Base-by-base conservation (phyloP, 306 rosid species). In the Trichosanthes cucumerina region DNA sequence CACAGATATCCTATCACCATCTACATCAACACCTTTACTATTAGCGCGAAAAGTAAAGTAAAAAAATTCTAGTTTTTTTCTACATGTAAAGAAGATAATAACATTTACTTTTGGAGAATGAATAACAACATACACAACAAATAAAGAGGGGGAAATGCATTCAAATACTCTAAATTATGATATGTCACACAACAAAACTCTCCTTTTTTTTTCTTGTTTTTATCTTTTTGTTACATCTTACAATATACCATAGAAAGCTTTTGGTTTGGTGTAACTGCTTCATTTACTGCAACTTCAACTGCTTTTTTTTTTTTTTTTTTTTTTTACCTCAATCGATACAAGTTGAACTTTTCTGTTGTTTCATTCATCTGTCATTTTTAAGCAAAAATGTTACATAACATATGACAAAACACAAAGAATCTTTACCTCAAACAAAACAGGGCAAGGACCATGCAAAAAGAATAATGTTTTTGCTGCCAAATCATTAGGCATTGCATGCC, bases 271-370 rank as follows among this genome's bases (percentile, higher is more conserved):
- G 39, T 1, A 39, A 66, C 74, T 4, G 23, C 74, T n/a, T 9
- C 74, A 66, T 9, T 66, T 66, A 66, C 73, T 62, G 47, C 72
- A 65, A 65, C 21, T 65, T 65, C 23, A 65, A n/a, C 73, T 38
- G 73, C 72, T 14, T 18, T 65, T 4, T 58, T 10, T 53, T 57
- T 19, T 65, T 4, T 47, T 14, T 18, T 65, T 4, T 58, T 10
- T 53, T 57, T 19, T 65, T 4, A 65, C 44, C 19, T 8, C 47
- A 65, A 65, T 65, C 19, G 28, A 19, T 36, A 19, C 16, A 39
- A 65, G 9, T 66, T 60, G 24, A 66, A 66, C 49, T 66, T 38
- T 66, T 66, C 50, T 66, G 12, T 66, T 66, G 73, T 38, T 38
- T 66, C 9, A 66, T 66, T 66, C 47, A 38, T 39, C 28, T 36